A percentile compares a stretch with the other conserved stretches of the same genome.
Conservation (phyloP, 2,329 filamentous ascomycete species). For the Aureobasidium uvarum region DNA sequence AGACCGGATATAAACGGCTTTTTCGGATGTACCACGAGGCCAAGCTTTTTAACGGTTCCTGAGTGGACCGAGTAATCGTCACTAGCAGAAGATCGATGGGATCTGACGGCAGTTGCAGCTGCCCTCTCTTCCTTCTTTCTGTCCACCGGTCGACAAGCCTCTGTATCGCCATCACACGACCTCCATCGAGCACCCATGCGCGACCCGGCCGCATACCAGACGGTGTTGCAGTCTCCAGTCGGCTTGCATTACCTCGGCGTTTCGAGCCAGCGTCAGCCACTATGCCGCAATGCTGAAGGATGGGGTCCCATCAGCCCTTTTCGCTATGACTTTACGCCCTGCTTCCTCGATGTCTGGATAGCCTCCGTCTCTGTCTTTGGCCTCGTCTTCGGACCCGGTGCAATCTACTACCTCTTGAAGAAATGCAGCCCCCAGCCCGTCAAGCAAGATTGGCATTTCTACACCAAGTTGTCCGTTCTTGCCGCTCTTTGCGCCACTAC, state of each 20-base stretch:
- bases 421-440: conserved; percentile 66
- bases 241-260: conserved; percentile 25
- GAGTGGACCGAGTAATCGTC: conserved; percentile 15
- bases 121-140: conserved; percentile 7
- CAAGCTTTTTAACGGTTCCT: conserved; percentile 18
- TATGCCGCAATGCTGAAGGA: conserved; percentile 87
- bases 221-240: conserved; percentile 18
- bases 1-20: neutral
- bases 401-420: conserved; percentile 75
- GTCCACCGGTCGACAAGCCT: conserved; percentile 16
- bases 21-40: neutral
- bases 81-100: conserved; percentile 10
- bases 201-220: conserved; percentile 22
- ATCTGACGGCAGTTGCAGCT: conserved; percentile 18
- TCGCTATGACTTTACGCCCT: conserved; percentile 93
- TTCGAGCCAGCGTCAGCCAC: conserved; percentile 54
- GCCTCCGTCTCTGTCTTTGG: conserved; percentile 75
- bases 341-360: conserved; percentile 92
- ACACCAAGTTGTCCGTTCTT: conserved; percentile 76
- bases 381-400: conserved; percentile 70
- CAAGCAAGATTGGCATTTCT: conserved; percentile 88
- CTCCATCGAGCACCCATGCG: conserved; percentile 14
- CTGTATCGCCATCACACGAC: conserved; percentile 17
- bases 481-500: conserved; percentile 66
- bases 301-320: conserved; percentile 90